Evolutionary conservation across 108 stramenopile species (phyloP).

Genomic region (Cyclotella sp.): DNA sequence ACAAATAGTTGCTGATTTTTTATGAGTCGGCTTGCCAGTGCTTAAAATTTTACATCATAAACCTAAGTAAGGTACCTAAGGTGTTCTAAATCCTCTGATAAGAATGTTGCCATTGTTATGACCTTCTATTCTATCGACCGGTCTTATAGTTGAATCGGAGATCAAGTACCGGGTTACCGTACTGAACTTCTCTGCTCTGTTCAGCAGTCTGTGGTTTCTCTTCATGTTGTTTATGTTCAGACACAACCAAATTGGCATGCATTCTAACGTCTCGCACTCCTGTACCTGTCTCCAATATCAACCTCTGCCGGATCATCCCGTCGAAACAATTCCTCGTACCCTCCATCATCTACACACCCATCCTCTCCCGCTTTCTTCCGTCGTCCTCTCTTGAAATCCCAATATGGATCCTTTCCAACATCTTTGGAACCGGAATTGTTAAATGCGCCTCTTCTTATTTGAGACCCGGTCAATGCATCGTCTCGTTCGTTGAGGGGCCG

Average conservation of each 20-base stretch:
- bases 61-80: too few relatives aligned
- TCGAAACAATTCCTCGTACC: constrained; percentile 65
- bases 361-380: constrained; percentile 46
- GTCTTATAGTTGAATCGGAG: too few relatives aligned
- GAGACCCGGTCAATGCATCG: constrained; percentile 62
- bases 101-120: too few relatives aligned
- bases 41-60: too few relatives aligned
- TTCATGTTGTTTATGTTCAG: too few relatives aligned
- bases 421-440: constrained; percentile 73
- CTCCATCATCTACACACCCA: constrained; percentile 62
- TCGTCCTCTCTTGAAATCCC: constrained; percentile 77
- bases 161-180: too few relatives aligned
- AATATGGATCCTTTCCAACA: constrained; percentile 84
- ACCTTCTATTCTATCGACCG: too few relatives aligned
- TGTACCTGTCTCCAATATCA: constrained; percentile 52
- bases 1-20: too few relatives aligned
- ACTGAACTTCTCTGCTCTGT: too few relatives aligned
- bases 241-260: not conserved
- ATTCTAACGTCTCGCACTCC: constrained; percentile 26
- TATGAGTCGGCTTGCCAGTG: not conserved
- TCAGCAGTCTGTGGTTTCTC: too few relatives aligned
- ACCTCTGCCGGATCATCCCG: constrained; percentile 62
- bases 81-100: too few relatives aligned
- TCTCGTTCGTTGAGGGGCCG: constrained; percentile 55
- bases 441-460: constrained; percentile 82